phyloP scores from a whole-genome alignment of 768 basidiomycete species.

The Suillus brevipes region DNA sequence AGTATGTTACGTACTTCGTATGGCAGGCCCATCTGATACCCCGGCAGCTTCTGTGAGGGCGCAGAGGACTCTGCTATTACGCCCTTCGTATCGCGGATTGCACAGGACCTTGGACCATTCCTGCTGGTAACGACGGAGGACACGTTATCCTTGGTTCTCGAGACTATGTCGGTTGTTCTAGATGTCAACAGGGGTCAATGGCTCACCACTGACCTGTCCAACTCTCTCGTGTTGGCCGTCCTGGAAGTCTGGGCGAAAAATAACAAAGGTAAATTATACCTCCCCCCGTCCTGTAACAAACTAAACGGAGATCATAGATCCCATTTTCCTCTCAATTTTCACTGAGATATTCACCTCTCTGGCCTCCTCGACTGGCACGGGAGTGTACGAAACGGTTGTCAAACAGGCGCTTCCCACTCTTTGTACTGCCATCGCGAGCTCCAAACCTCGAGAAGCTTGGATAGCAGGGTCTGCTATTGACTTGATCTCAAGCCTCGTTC shows the following conservation, averaged over 20 bases:
- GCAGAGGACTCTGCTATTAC: slow-evolving; percentile 56
- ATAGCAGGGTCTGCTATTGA: slow-evolving; percentile 82
- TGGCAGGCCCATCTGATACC: slow-evolving; percentile 11
- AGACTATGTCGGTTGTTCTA: slow-evolving; percentile 79
- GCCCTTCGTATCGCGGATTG: slow-evolving; percentile 71
- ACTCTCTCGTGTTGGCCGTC: slow-evolving; percentile 61
- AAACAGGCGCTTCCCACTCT: slow-evolving; percentile 73
- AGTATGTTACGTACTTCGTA: slow-evolving; percentile 52
- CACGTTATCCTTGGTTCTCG: slow-evolving; percentile 83
- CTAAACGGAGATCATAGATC: slow-evolving; percentile 53
- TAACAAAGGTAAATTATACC: slow-evolving; percentile 62
- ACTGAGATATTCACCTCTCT: slow-evolving; percentile 77
- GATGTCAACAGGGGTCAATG: slow-evolving; percentile 72
- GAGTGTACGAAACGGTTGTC: slow-evolving; percentile 72
- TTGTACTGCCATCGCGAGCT: slow-evolving; percentile 58
- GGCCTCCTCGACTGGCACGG: slow-evolving; percentile 55
- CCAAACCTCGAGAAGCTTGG: slow-evolving; percentile 67
- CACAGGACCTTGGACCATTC: slow-evolving; percentile 83
- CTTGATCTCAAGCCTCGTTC: slow-evolving; percentile 68
- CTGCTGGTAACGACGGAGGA: slow-evolving; percentile 80
- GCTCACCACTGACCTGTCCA: slow-evolving; percentile 67
- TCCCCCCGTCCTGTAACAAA: neutral
- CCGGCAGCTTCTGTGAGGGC: slow-evolving; percentile 66
- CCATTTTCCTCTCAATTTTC: slow-evolving; percentile 83
- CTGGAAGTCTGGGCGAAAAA: slow-evolving; percentile 87